A percentile compares a stretch with the other conserved stretches of the same genome.
Conservation (phyloP, 2,329 filamentous ascomycete species). For the Colletotrichum sp. region DNA sequence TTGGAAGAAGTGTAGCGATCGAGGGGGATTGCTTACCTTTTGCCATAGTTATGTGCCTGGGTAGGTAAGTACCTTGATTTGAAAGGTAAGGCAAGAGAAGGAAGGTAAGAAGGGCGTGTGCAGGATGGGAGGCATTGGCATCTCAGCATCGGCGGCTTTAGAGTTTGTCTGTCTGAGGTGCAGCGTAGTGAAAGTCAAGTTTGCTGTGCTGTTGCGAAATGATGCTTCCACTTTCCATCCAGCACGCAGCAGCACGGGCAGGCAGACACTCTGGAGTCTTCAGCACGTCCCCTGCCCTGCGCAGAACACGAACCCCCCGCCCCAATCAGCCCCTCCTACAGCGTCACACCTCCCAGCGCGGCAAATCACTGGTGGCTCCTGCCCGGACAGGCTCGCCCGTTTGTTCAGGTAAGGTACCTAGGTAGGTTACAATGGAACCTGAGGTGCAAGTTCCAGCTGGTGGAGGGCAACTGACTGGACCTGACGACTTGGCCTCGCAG, state of each 20-base stretch:
- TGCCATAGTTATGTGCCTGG: not conserved
- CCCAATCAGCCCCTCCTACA: slow-evolving; percentile 2
- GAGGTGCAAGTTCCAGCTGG: slow-evolving; percentile 3
- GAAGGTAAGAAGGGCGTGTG: not conserved
- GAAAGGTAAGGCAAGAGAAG: not conserved
- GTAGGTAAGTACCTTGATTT: not conserved
- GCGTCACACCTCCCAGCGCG: slow-evolving; percentile 7
- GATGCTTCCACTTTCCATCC: not conserved
- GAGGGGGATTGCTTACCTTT: not conserved
- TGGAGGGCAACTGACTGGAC: slow-evolving; percentile 3
- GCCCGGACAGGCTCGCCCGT: not conserved
- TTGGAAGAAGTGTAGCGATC: not conserved
- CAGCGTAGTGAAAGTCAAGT: not conserved
- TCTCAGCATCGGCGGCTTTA: slow-evolving; percentile 15
- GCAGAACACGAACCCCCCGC: not conserved
- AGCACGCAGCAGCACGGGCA: not conserved
- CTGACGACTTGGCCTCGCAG: not conserved
- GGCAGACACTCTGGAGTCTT: not conserved
- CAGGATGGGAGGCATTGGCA: not conserved
- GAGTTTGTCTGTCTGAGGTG: slow-evolving; percentile 3
- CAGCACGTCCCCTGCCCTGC: not conserved
- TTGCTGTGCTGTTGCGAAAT: not conserved
- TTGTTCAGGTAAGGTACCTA: not conserved
- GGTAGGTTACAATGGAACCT: not conserved
- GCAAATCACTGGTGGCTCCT: not conserved